phyloP scores from a whole-genome alignment of 768 basidiomycete genomes.

The Leucocoprinus leucothites region DNA sequence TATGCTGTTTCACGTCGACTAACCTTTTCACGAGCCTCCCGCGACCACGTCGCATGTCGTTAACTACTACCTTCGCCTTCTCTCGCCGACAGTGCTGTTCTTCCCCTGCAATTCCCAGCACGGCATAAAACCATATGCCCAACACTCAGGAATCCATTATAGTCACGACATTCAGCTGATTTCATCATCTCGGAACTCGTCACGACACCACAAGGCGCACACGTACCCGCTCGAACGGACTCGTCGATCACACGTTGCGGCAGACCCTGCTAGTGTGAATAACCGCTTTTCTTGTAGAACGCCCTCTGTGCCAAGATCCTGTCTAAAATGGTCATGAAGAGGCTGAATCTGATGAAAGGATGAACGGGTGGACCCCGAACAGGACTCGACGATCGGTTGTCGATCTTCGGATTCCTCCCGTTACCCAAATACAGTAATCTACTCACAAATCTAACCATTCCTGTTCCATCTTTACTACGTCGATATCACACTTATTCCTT shows the following conservation, averaged over 20 bases:
- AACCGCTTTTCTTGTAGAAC: constrained; percentile 4
- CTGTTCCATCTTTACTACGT: constrained; percentile 2
- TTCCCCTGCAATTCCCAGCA: not conserved
- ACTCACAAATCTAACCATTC: constrained; percentile 2
- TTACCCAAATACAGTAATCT: constrained; percentile 8
- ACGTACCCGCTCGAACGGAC: constrained; percentile 12
- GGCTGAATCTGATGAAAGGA: not conserved
- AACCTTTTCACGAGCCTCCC: constrained; percentile 4
- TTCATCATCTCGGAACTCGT: constrained; percentile 15
- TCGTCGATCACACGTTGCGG: constrained; percentile 26
- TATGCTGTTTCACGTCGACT: constrained; percentile 10
- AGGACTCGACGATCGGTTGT: not conserved
- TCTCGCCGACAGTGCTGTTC: not conserved
- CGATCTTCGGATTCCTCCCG: constrained; percentile 7
- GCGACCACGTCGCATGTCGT: constrained; percentile 1
- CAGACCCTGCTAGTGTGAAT: constrained; percentile 20
- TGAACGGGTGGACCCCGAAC: not conserved
- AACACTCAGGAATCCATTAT: constrained; percentile 11
- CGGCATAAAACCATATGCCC: constrained; percentile 1
- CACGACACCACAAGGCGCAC: constrained; percentile 14
- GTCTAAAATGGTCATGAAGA: constrained; percentile 1
- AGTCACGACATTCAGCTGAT: constrained; percentile 13
- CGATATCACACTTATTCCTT: not conserved
- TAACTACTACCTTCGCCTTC: not conserved
- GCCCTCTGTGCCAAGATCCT: constrained; percentile 16